Conservation (phyloP, 768 basidiomycete genomes). For the Lentinula sp. region DNA sequence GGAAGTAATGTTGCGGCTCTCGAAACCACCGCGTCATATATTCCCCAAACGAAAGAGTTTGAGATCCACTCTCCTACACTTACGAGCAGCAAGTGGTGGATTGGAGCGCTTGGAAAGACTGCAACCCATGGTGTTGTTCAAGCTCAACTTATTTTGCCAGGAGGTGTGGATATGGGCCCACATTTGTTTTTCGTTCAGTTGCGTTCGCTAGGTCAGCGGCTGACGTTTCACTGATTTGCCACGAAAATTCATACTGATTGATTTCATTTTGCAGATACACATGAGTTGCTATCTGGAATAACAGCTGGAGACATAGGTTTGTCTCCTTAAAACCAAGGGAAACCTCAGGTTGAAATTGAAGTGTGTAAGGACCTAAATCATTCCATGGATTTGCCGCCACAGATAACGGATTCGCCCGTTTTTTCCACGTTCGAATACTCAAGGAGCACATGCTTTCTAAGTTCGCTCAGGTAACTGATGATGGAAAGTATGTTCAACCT, state of each 20-base stretch:
- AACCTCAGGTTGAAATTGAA: neutral
- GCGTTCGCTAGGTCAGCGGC: conserved; percentile 48
- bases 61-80: conserved; percentile 72
- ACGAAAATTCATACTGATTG: neutral
- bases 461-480: conserved; percentile 64
- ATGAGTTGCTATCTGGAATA: conserved; percentile 55
- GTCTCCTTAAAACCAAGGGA: neutral
- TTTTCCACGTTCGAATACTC: conserved; percentile 61
- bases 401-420: conserved; percentile 68
- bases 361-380: conserved; percentile 50
- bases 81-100: conserved; percentile 81
- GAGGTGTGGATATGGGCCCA: conserved; percentile 56
- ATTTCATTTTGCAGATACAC: conserved; percentile 38
- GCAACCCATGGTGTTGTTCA: conserved; percentile 75
- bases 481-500: conserved; percentile 58
- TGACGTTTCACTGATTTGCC: neutral
- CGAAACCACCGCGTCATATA: conserved; percentile 74
- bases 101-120: conserved; percentile 65
- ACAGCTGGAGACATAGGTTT: conserved; percentile 65
- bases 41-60: conserved; percentile 62
- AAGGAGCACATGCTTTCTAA: conserved; percentile 69
- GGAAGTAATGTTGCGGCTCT: conserved; percentile 64
- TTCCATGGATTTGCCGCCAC: conserved; percentile 38
- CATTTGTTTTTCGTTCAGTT: conserved; percentile 74
- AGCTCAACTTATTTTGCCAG: conserved; percentile 64